These are phyloP conservation scores for Corniculantispora saksenae DNA, from an alignment of 2,329 filamentous ascomycete species.

Conservation along the genomic window DNA sequence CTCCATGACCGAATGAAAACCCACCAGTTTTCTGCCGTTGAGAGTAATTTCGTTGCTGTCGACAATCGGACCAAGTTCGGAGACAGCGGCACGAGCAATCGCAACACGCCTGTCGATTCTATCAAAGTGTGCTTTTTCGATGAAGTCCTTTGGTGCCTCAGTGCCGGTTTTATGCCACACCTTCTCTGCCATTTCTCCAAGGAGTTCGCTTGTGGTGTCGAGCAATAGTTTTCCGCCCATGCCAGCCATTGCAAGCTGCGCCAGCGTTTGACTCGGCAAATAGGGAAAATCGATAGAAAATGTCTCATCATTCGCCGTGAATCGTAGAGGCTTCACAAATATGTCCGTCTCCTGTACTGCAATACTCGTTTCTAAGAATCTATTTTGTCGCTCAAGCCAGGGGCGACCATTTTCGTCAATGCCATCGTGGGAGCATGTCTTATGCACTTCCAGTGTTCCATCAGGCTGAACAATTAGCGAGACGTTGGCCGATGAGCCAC, in stretches of 20 bases:
- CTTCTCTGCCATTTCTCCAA: slow-evolving; percentile 8
- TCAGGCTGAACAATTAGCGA: neutral
- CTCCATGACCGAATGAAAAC: slow-evolving; percentile 5
- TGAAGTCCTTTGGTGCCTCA: neutral
- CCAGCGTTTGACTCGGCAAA: slow-evolving; percentile 13
- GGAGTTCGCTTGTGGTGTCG: neutral
- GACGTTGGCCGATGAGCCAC: slow-evolving; percentile 12
- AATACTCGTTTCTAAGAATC: slow-evolving; percentile 7
- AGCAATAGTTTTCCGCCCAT: slow-evolving; percentile 29
- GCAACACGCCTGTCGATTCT: slow-evolving; percentile 10
- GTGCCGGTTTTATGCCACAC: slow-evolving; percentile 6
- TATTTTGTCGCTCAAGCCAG: slow-evolving; percentile 12
- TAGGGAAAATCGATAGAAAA: slow-evolving; percentile 17
- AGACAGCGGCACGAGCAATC: slow-evolving; percentile 10
- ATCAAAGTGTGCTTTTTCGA: slow-evolving; percentile 18
- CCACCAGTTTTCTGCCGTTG: slow-evolving; percentile 8
- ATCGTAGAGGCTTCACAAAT: neutral
- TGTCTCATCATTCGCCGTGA: neutral
- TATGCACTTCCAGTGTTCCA: slow-evolving; percentile 9
- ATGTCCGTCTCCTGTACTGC: slow-evolving; percentile 12
- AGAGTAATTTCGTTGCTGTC: slow-evolving; percentile 8
- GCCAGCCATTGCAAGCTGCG: slow-evolving; percentile 28
- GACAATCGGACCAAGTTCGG: slow-evolving; percentile 9
- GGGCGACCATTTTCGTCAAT: slow-evolving; percentile 16
- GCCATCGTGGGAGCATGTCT: slow-evolving; percentile 11